These are phyloP conservation scores for Cercospora zeina DNA, from an alignment of 2,329 filamentous ascomycete genomes.

Conservation along the genomic window DNA sequence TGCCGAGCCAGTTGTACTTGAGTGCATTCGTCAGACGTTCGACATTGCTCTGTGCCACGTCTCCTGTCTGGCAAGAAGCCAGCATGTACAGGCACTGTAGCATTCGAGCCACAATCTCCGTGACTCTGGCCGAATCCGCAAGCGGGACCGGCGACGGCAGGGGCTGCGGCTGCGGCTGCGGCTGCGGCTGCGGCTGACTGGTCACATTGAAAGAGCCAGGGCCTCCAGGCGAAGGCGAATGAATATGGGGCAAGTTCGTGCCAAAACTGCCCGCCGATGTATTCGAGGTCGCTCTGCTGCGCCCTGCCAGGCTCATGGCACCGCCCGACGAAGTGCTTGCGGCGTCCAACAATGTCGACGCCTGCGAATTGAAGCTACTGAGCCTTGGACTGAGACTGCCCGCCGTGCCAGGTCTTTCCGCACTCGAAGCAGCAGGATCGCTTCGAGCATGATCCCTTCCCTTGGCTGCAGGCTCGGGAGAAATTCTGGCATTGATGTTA, in stretches of 20 bases:
- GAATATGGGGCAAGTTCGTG: conserved; percentile 42
- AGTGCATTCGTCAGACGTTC: conserved; percentile 81
- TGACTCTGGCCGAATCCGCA: conserved; percentile 65
- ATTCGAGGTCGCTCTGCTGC: conserved; percentile 82
- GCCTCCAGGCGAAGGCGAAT: conserved; percentile 27
- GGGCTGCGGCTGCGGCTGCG: conserved; percentile 27
- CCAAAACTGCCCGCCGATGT: conserved; percentile 59
- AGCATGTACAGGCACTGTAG: conserved; percentile 93
- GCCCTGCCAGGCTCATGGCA: conserved; percentile 49
- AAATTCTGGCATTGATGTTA: conserved; percentile 56
- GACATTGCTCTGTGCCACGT: conserved; percentile 74
- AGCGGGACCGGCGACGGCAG: conserved; percentile 30
- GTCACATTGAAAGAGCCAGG: conserved; percentile 31
- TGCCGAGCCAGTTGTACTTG: conserved; percentile 94
- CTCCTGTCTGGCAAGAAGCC: conserved; percentile 70
- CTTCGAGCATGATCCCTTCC: conserved; percentile 36
- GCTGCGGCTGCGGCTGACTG: conserved; percentile 27
- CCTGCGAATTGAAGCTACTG: conserved; percentile 77
- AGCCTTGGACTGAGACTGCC: conserved; percentile 72
- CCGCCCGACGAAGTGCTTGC: conserved; percentile 52
- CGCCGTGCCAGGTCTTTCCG: conserved; percentile 61
- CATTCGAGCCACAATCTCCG: conserved; percentile 93
- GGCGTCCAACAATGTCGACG: conserved; percentile 74
- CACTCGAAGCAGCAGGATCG: conserved; percentile 38
- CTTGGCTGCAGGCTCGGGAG: conserved; percentile 35